A percentile compares a stretch with the other conserved stretches of the same genome.
These are phyloP conservation scores for Cadophora sp. DNA, from an alignment of 2,329 filamentous ascomycete species.

Conservation along the genomic window DNA sequence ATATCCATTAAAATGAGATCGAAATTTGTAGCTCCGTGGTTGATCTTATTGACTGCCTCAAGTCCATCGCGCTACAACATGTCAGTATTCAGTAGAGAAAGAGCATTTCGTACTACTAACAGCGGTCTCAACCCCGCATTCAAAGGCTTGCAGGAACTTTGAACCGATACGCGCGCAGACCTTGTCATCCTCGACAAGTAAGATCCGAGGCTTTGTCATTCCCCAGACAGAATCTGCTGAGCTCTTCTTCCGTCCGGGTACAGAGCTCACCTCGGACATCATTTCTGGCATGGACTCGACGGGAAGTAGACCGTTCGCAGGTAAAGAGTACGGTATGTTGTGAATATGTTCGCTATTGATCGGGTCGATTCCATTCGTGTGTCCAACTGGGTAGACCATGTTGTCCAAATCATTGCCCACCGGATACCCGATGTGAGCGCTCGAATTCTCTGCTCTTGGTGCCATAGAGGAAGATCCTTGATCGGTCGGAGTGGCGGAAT, in stretches of 20 bases:
- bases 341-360: constrained; percentile 94
- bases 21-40: constrained; percentile 55
- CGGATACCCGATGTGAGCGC: constrained; percentile 48
- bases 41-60: constrained; percentile 88
- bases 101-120: constrained; percentile 53
- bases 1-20: constrained; percentile 88
- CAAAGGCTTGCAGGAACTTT: constrained; percentile 70
- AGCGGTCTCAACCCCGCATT: constrained; percentile 71
- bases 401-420: constrained; percentile 65
- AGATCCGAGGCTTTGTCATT: constrained; percentile 73
- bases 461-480: constrained; percentile 39
- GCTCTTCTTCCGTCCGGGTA: constrained; percentile 45
- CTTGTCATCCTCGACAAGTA: constrained; percentile 86
- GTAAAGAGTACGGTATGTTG: constrained; percentile 88
- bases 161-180: constrained; percentile 72
- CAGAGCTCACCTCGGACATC: constrained; percentile 52
- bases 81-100: constrained; percentile 41
- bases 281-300: constrained; percentile 52
- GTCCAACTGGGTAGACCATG: constrained; percentile 89
- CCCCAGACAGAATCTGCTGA: constrained; percentile 60
- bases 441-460: constrained; percentile 54
- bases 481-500: constrained; percentile 43
- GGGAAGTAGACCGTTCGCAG: constrained; percentile 62
- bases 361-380: constrained; percentile 91
- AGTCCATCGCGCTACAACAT: constrained; percentile 75